A percentile compares a stretch with the other conserved stretches of the same genome.
These are phyloP conservation scores for Aphanomyces invadans DNA, from an alignment of 352 stramenopile species.

Conservation along the genomic window DNA sequence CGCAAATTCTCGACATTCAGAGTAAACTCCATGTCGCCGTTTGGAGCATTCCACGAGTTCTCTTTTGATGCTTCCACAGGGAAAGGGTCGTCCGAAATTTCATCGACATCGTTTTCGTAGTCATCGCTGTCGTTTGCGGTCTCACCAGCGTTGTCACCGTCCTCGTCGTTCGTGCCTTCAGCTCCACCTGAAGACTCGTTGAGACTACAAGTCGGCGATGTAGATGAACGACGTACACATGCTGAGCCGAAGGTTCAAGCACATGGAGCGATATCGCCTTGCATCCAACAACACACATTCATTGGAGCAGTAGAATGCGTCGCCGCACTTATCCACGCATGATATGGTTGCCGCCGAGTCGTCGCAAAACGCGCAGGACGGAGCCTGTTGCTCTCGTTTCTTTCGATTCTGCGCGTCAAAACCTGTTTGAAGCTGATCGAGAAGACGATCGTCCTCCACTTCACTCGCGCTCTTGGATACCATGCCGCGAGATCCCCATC, in stretches of 20 bases:
- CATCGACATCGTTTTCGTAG: neutral
- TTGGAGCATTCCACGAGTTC: too few relatives aligned
- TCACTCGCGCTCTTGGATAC: neutral
- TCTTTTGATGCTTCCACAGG: too few relatives aligned
- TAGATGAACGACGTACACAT: too few relatives aligned
- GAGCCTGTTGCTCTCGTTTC: neutral
- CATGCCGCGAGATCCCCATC: neutral
- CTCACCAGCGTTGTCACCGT: neutral
- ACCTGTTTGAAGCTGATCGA: neutral
- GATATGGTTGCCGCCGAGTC: neutral
- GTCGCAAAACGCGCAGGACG: neutral
- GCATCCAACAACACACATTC: neutral
- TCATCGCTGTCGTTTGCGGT: neutral
- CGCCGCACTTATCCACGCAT: constrained; percentile 4
- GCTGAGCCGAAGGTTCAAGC: neutral
- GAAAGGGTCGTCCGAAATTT: too few relatives aligned
- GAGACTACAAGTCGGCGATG: neutral
- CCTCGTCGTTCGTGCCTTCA: neutral
- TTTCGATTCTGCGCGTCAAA: constrained; percentile 3
- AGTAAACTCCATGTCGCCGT: neutral
- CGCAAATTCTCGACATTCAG: neutral
- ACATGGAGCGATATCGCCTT: neutral
- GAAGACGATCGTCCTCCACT: neutral
- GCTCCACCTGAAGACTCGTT: neutral
- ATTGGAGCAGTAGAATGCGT: neutral